These are phyloP conservation scores for Lippia alba DNA, from an alignment of 305 asterid species.

Conservation along the genomic window DNA sequence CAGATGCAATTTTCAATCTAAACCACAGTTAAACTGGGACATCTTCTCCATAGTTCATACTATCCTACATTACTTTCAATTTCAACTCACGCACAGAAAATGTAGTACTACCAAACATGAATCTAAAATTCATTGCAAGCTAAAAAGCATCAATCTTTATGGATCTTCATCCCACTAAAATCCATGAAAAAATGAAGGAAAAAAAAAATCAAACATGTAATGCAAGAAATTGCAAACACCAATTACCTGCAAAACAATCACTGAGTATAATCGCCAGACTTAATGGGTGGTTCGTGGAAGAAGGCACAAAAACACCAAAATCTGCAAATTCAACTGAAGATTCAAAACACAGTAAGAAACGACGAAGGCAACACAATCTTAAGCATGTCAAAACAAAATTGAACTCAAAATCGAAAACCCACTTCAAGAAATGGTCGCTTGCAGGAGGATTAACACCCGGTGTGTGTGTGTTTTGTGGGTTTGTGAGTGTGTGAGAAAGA, in stretches of 20 bases:
- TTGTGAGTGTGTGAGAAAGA: slow-evolving; percentile 1
- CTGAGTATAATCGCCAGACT: slow-evolving; percentile 4
- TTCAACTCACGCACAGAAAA: not conserved
- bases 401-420: slow-evolving; percentile 34
- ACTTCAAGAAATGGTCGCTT: slow-evolving; percentile 21
- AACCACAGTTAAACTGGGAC: not conserved
- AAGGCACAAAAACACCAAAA: not conserved
- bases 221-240: slow-evolving; percentile 12
- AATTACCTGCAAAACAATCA: slow-evolving; percentile 31
- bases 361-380: not conserved
- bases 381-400: not conserved
- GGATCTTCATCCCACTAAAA: not conserved
- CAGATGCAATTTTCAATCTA: not conserved
- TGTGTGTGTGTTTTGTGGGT: too few relatives aligned
- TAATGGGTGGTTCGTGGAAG: not conserved
- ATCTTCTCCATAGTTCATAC: not conserved
- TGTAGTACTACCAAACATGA: slow-evolving; percentile 10
- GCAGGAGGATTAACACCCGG: slow-evolving; percentile 12
- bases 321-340: slow-evolving; percentile 14
- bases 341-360: too few relatives aligned
- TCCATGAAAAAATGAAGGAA: not conserved
- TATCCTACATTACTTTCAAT: slow-evolving; percentile 3
- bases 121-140: slow-evolving; percentile 7
- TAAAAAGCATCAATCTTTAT: not conserved
- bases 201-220: not conserved